Base-by-base conservation (phyloP, 1,139 yeast species). In the Saccharomyces hybrid region DNA sequence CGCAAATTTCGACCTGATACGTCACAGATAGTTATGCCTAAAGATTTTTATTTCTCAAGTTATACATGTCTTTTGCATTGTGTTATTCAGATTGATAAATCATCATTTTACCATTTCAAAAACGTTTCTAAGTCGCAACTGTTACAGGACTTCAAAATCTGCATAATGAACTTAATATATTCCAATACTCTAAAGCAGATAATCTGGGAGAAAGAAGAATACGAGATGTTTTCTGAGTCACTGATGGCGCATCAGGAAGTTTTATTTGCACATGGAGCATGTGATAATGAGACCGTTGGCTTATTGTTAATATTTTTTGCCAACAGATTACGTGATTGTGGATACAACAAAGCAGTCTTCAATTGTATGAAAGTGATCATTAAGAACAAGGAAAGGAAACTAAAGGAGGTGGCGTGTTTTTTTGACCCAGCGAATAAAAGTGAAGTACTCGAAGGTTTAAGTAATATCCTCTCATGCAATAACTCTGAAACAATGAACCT, bases 101-200 rank as follows among this genome's bases (percentile, higher is more conserved):
- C 9, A 59, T 49, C 48, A 7, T 23, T 8, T 2, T 23, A 23
- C 11, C 27, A 47, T 11, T 31, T 51, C 25, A 53, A 56, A 28
- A 53, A 50, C 46, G 31, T 48, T 1, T 28, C 55, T 6, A 47
- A 47, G 27, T 23, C 46, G 5, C 44, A 51, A 7, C 42, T 54
- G 31, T 28, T 38, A 11, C 51, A 51, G 5, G 47, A 49, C 8
- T 20, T 57, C 20, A 16, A 38, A 6, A 14, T 50, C 16, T 42
- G 51, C 13, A 23, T 49, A 14, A 25, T 54, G 9, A 47, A 44
- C 8, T 20, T 56, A 2, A 25, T 57, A 11, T 51, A 47, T 31
- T 65, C 71, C 1, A 59, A 78, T 28, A 65, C 44, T 14, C 67
- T 41, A 67, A 66, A 53, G 70, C 69, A 38, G 70, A 68, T 38